Base-by-base conservation (phyloP, 768 basidiomycete genomes). In the Suillus discolor region DNA sequence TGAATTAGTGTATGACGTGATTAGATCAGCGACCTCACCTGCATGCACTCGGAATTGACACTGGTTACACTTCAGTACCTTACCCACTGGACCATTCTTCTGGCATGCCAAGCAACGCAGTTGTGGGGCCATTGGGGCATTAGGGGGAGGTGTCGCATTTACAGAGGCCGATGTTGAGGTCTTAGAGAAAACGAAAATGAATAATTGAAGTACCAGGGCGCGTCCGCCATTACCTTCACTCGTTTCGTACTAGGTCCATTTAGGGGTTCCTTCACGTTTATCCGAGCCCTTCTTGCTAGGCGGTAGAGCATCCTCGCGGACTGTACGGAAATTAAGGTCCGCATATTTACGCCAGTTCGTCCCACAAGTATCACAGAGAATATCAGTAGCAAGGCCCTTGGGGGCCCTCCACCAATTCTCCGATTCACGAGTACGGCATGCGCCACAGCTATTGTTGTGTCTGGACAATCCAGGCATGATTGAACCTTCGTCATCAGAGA, bases 291-390 rank as follows among this genome's bases (percentile, higher is more conserved):
- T 83, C 69, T 78, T 78, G 36, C 79, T 77, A 2, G 80, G 73
- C 0, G 84, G 79, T 1, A 84, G 71, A 1, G 84, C 80, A 55
- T 92, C 91, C 64, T 94, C 92, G 36, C 91, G 85, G 23, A 88
- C 65, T 11, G 89, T 88, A 49, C 91, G 83, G 31, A 91, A 88
- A 70, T 89, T 93, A 59, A 96, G 81, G 70, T 96, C 94, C 0
- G 93, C 95, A 74, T 97, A 97, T 78, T 96, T 97, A 70, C 95
- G 83, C 91, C 94, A 97, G 68, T 91, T 91, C 54, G 87, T 85
- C 15, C 95, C 95, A 72, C 95, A 97, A 36, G 77, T 82, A 55
- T 96, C 93, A 73, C 95, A 97, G 62, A 97, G 86, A 45, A 94
- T 85, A 65, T 83, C 84, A 2, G 90, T 90, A 0, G 83, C 76